These are phyloP conservation scores for Phytophthora vignae DNA, from an alignment of 352 stramenopile genomes.

Conservation along the genomic window DNA sequence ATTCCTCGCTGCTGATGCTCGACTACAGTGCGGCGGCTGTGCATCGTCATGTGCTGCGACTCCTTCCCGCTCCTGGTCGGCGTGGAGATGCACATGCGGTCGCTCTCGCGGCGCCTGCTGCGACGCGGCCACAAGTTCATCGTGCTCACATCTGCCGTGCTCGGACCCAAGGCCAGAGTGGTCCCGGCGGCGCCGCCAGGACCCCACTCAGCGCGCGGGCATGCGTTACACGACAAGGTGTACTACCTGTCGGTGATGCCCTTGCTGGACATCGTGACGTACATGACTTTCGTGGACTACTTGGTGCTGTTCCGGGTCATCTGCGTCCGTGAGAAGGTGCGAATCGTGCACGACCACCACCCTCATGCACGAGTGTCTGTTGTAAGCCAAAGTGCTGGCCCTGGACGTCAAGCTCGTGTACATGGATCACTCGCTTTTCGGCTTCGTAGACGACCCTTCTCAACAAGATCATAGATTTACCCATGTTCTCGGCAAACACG, in stretches of 20 bases:
- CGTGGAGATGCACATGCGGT: constrained; percentile 99
- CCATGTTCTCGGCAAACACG: constrained; percentile 94
- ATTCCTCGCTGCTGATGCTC: no score
- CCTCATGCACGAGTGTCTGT: constrained; percentile 95
- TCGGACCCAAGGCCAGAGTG: constrained; percentile 1
- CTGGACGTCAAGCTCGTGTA: constrained; percentile 87
- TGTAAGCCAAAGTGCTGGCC: constrained; percentile 94
- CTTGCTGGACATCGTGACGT: constrained; percentile 94
- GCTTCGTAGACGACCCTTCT: constrained; percentile 95
- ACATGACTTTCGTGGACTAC: constrained; percentile 93
- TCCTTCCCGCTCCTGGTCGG: constrained; percentile 95
- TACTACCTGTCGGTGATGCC: constrained; percentile 96
- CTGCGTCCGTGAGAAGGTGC: constrained; percentile 93
- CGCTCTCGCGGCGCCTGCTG: constrained; percentile 95
- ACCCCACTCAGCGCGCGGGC: constrained; percentile 68
- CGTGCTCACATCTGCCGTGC: constrained; percentile 86
- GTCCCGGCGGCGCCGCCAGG: no score
- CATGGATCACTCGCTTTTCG: constrained; percentile 98
- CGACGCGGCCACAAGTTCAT: constrained; percentile 86
- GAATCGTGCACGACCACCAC: constrained; percentile 97
- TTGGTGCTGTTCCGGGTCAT: constrained; percentile 95
- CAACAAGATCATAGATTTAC: constrained; percentile 95
- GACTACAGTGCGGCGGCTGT: constrained; percentile 24
- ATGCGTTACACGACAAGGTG: constrained; percentile 98
- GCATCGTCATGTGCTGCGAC: constrained; percentile 96